Conservation (phyloP, 495 filamentous ascomycete species). For the Xylaria cubensis region DNA sequence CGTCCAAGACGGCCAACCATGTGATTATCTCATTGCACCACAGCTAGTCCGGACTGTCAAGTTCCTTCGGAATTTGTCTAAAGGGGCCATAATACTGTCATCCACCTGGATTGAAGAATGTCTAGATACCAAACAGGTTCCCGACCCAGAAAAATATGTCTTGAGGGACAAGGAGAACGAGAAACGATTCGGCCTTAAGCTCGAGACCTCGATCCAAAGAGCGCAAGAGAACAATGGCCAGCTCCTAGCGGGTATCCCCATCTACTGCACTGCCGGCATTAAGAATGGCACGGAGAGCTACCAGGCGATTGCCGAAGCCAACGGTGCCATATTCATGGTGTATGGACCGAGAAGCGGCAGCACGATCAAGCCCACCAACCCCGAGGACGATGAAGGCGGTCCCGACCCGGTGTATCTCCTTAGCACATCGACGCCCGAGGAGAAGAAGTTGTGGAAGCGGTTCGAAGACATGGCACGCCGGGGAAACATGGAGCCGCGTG, state of each 20-base stretch:
- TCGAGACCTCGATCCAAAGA: slow-evolving; percentile 67
- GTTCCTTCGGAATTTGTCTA: slow-evolving; percentile 85
- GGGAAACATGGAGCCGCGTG: slow-evolving; percentile 72
- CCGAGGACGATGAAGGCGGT: slow-evolving; percentile 63
- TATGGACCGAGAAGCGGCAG: slow-evolving; percentile 75
- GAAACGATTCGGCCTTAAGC: slow-evolving; percentile 67
- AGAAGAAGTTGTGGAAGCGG: slow-evolving; percentile 76
- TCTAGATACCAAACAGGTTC: slow-evolving; percentile 62
- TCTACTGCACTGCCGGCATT: slow-evolving; percentile 82
- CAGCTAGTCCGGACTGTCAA: slow-evolving; percentile 87
- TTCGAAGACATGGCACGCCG: slow-evolving; percentile 79
- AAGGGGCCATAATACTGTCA: slow-evolving; percentile 73
- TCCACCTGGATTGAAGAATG: slow-evolving; percentile 81
- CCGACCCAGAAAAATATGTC: slow-evolving; percentile 64
- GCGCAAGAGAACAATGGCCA: slow-evolving; percentile 77
- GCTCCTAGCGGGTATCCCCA: slow-evolving; percentile 72
- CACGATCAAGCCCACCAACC: slow-evolving; percentile 60
- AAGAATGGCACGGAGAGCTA: slow-evolving; percentile 83
- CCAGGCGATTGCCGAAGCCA: slow-evolving; percentile 81
- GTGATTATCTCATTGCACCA: slow-evolving; percentile 88
- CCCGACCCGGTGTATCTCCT: slow-evolving; percentile 81
- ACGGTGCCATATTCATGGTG: slow-evolving; percentile 81
- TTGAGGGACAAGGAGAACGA: slow-evolving; percentile 76
- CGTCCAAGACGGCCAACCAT: slow-evolving; percentile 72
- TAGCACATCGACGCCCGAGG: slow-evolving; percentile 65